Percentiles rank a stretch among this genome's conserved stretches.
Evolutionary conservation across 257 asterid species (phyloP).

Genomic region (Plantago ovata): DNA sequence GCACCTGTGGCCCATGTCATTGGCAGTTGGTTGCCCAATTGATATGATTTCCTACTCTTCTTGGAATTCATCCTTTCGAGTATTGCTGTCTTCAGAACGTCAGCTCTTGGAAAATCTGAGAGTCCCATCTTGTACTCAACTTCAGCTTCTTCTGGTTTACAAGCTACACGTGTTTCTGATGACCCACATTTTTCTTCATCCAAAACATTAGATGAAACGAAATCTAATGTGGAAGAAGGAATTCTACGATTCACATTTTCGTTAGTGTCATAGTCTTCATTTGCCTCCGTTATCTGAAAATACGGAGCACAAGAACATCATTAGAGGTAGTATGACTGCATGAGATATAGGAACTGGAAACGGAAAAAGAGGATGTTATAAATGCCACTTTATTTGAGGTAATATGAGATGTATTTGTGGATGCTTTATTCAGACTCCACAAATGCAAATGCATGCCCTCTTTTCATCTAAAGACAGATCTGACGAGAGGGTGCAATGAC

Average conservation of each 20-base stretch:
- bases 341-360: no score
- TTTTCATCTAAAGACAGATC: no score
- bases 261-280: constrained; percentile 50
- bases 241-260: constrained; percentile 32
- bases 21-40: constrained; percentile 36
- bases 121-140: constrained; percentile 1
- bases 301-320: neutral
- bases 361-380: neutral
- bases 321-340: neutral
- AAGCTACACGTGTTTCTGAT: constrained; percentile 27
- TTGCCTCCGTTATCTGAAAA: constrained; percentile 55
- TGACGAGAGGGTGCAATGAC: no score
- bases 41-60: constrained; percentile 34
- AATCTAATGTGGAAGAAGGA: constrained; percentile 26
- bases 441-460: no score
- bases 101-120: no score
- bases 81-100: constrained; percentile 24
- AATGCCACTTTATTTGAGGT: no score
- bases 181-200: constrained; percentile 28
- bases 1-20: constrained; percentile 45
- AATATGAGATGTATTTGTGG: no score
- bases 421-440: no score
- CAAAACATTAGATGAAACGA: constrained; percentile 29
- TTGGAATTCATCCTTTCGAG: constrained; percentile 31
- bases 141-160: constrained; percentile 18